Conservation (phyloP, 2,329 filamentous ascomycete genomes). For the Trichophaea hybrida region DNA sequence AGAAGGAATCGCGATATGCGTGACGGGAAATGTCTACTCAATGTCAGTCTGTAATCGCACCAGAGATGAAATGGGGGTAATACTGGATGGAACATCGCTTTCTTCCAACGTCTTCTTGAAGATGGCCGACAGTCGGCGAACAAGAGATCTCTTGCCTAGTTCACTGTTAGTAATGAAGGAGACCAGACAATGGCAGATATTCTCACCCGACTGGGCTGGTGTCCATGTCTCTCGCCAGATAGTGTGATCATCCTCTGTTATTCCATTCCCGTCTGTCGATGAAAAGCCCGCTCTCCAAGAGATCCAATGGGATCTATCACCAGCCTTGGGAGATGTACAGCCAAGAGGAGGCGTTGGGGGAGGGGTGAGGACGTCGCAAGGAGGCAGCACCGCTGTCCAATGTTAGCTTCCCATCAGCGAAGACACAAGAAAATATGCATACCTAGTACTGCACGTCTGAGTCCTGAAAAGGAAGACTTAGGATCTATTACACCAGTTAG, state of each 20-base stretch:
- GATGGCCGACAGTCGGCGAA: not conserved
- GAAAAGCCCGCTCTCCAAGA: not conserved
- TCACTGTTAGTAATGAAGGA: no score
- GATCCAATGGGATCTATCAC: not conserved
- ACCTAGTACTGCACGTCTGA: not conserved
- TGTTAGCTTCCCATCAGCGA: not conserved
- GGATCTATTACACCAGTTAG: not conserved
- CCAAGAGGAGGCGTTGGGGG: conserved; percentile 4
- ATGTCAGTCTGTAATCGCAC: not conserved
- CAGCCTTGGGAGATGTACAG: not conserved
- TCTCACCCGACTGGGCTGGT: no score
- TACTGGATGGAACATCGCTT: conserved; percentile 1
- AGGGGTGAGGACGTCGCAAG: not conserved
- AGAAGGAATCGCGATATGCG: conserved; percentile 18
- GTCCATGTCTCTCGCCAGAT: not conserved
- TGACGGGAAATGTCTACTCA: conserved; percentile 19
- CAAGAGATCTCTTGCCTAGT: not conserved
- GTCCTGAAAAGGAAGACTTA: not conserved
- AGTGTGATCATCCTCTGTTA: not conserved
- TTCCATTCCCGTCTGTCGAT: not conserved
- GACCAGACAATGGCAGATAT: no score
- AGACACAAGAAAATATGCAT: not conserved
- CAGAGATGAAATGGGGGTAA: not conserved
- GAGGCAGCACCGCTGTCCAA: not conserved
- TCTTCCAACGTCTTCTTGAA: not conserved